Base-by-base conservation (phyloP, 2,329 filamentous ascomycete species). In the Fragosphaeria purpurea region DNA sequence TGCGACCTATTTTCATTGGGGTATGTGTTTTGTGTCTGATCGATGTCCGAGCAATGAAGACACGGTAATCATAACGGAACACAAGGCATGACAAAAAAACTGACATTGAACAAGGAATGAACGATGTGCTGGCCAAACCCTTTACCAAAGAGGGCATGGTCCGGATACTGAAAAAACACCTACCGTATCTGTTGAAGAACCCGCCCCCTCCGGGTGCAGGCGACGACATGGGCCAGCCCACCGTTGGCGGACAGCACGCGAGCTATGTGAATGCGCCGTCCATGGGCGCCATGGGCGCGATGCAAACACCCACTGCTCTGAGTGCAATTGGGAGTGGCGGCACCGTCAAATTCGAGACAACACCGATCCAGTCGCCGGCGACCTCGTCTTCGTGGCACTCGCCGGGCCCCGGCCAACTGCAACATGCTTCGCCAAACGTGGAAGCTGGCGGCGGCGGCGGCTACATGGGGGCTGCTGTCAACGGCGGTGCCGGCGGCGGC, bases 1-100 rank as follows among this genome's bases (percentile, higher is more conserved):
- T 55, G 87, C 91, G 49, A 90, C 94, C 70, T 98, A 98, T 65
- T 97, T 96, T 70, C 84, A 91, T 61, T 90, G 95, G 70, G 93
- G 90, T 93, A 77, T 73, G 84, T 67, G 30, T 34, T 34, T 34
- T 31, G 33, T 13, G 2, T 45, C 32, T 30, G 12, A 41, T 34
- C 22, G 35, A 8, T 41, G n/a, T n/a, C n/a, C n/a, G n/a, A n/a
- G n/a, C n/a, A n/a, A n/a, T n/a, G n/a, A n/a, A n/a, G n/a, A n/a
- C n/a, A n/a, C n/a, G n/a, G n/a, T n/a, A n/a, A n/a, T n/a, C n/a
- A n/a, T n/a, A n/a, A n/a, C n/a, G n/a, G n/a, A n/a, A 6, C 39
- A 33, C 5, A 13, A 38, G n/a, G 13, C 9, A 46, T 2, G 32
- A 2, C 33, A 41, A 50, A 12, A 32, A 9, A 34, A 6, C 41